Evolutionary conservation across 495 filamentous ascomycete genomes (phyloP), one percentile per base, ranked within the genome.

Genomic region (Filosporella fistucella): DNA sequence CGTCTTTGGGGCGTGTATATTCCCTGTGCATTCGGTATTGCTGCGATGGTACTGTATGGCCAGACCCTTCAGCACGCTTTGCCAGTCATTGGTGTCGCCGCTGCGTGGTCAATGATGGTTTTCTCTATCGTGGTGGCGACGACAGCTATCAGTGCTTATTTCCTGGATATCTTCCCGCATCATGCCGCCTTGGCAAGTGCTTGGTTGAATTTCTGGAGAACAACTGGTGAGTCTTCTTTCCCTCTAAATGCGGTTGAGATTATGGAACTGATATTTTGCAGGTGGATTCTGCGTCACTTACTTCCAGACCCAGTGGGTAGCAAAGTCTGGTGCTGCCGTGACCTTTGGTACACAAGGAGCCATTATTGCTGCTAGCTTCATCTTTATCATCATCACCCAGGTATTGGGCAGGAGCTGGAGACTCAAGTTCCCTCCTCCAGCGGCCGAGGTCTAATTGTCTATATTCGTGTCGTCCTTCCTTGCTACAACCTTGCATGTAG

Each of bases 121-220:
- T 59, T 63, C 30, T 60, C 54, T 24, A 50, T 53, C 25, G 59
- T 68, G 38, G 55, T 62, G 18, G 52, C 42, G 24, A 64, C 61
- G 18, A 60, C 58, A 2, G 63, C 58, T 12, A 56, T 70, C 17
- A 63, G 50, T 21, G 65, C 66, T 11, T 70, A 69, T 47, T 18
- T 51, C 20, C 56, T 70, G 4, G 68, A 71, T 49, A 51, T 53
- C 29, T 68, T 68, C 39, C 67, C 65, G 1, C 47, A 60, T 14
- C 60, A 60, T 11, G 55, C 60, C 12, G 64, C 61, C 4, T 57
- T 67, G 45, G 56, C 65, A 14, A 53, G 45, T 24, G 55, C 59
- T 16, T 65, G 58, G 61, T 39, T 69, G 33, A 61, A 56, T 35
- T 57, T 64, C 30, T 41, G 49, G 62, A 49, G 61, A 59, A 55